These are phyloP conservation scores for Aspergillus nidulans DNA, from an alignment of 495 filamentous ascomycete species.

Conservation along the genomic window DNA sequence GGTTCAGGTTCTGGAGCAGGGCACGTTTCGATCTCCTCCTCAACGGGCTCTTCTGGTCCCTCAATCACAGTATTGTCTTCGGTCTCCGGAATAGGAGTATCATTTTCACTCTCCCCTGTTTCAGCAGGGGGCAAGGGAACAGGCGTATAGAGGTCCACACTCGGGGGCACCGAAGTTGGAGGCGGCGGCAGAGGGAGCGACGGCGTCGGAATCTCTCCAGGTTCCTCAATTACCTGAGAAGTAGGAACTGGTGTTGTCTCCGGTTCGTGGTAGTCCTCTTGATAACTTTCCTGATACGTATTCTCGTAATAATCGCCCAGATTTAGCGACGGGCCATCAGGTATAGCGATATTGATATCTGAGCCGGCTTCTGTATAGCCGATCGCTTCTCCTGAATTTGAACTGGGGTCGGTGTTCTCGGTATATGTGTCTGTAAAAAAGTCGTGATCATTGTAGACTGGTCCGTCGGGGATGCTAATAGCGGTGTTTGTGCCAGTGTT, in stretches of 20 bases:
- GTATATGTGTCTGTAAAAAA: conserved; percentile 10
- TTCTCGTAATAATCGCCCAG: conserved; percentile 21
- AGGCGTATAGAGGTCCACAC: conserved; percentile 12
- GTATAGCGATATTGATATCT: conserved; percentile 26
- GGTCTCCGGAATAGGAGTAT: not conserved
- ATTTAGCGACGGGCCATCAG: conserved; percentile 26
- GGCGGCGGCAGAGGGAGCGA: conserved; percentile 12
- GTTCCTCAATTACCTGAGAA: not conserved
- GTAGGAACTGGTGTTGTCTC: not conserved
- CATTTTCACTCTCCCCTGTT: not conserved
- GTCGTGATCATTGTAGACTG: conserved; percentile 17
- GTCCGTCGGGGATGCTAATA: conserved; percentile 27
- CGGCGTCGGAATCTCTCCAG: not conserved
- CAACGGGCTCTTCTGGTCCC: too few species aligned
- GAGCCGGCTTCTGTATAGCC: conserved; percentile 18
- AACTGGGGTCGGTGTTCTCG: not conserved
- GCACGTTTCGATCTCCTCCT: conserved; percentile 6
- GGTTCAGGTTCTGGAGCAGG: not conserved
- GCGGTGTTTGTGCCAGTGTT: conserved; percentile 26
- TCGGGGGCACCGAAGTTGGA: conserved; percentile 16
- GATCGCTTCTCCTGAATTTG: not conserved
- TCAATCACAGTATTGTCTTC: too few species aligned
- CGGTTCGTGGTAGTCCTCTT: conserved; percentile 13
- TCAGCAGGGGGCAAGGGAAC: conserved; percentile 11
- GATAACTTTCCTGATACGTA: not conserved